These are phyloP conservation scores for Clavispora vitiphila DNA, from an alignment of 805 yeast genomes.

Conservation along the genomic window DNA sequence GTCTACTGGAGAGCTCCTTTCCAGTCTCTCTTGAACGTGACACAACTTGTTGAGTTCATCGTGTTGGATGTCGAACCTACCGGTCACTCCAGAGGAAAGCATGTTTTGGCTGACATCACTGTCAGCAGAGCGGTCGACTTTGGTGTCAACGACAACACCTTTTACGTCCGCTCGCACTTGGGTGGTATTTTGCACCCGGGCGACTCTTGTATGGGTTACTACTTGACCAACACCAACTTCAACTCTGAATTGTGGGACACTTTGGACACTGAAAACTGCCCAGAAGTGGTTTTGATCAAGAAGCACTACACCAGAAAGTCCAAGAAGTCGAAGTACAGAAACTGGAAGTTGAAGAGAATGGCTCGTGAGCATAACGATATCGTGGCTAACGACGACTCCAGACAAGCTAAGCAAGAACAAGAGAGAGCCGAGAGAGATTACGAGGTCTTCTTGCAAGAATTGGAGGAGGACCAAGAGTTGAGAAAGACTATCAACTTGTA, in stretches of 20 bases:
- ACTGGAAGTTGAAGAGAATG: conserved; percentile 95
- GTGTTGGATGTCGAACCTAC: conserved; percentile 93
- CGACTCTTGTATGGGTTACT: conserved; percentile 91
- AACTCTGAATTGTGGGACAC: conserved; percentile 83
- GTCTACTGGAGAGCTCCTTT: conserved; percentile 84
- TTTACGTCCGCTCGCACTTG: conserved; percentile 81
- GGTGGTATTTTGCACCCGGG: conserved; percentile 97
- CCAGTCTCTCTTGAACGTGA: conserved; percentile 65
- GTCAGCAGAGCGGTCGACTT: conserved; percentile 86
- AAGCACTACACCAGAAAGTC: conserved; percentile 79
- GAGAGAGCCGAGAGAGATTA: conserved; percentile 93
- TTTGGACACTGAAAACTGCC: conserved; percentile 54
- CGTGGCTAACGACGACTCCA: conserved; percentile 63
- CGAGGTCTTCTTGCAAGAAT: conserved; percentile 91
- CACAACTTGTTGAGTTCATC: conserved; percentile 77
- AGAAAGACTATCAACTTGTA: conserved; percentile 87
- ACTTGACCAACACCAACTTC: conserved; percentile 76
- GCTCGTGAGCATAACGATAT: conserved; percentile 91
- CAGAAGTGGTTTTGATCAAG: conserved; percentile 87
- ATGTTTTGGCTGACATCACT: conserved; percentile 83
- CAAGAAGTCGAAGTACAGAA: conserved; percentile 69
- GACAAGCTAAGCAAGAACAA: conserved; percentile 80
- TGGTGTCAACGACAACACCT: conserved; percentile 80
- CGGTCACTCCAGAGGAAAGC: conserved; percentile 70
- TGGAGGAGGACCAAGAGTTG: conserved; percentile 94